Base-by-base conservation (phyloP, 495 filamentous ascomycete species). In the Aspergillus bertholletiae region DNA sequence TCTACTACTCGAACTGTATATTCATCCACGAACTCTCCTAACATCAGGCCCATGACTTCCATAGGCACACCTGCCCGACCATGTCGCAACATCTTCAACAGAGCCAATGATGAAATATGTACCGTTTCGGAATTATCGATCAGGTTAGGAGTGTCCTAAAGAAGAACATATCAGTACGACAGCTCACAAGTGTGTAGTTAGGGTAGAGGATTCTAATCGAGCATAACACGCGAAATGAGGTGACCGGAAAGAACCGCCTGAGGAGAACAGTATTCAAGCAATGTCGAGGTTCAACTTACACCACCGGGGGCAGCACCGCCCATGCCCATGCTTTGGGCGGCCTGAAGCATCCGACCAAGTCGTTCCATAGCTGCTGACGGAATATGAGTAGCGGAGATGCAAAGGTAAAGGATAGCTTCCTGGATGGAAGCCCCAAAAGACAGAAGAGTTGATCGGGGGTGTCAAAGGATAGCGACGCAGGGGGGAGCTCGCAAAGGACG, bases 31-130 rank as follows among this genome's bases (percentile, higher is more conserved):
- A 98, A 97, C 65, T 97, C 95, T 65, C 94, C 94, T 56, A 97
- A 78, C 94, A 98, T 97, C 65, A 98, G 75, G 41, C 94, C 94
- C 94, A 98, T 98, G 66, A 98, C 94, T 82, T 98, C 94, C 94
- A 98, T 98, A 24, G 94, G 94, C 50, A 98, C 94, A 74, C 94
- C 94, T 47, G 94, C 94, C 62, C 94, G 86, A 61, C 94, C 94
- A 71, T 98, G 94, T 66, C 93, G 85, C 62, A 98, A 79, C 94
- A 98, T 98, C 82, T 98, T 98, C 63, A 98, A 80, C 34, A 98
- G 82, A 58, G 94, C 94, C 58, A 98, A 83, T 27, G 94, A 98
- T 23, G 94, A 98, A 66, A 98, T 97, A 75, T 98, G 96, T 63
- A 98, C 94, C 51, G 95, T 98, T 79, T 98, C 94, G 61, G 94